phyloP scores from a whole-genome alignment of 2,329 filamentous ascomycete genomes.

The Verticillium longisporum region DNA sequence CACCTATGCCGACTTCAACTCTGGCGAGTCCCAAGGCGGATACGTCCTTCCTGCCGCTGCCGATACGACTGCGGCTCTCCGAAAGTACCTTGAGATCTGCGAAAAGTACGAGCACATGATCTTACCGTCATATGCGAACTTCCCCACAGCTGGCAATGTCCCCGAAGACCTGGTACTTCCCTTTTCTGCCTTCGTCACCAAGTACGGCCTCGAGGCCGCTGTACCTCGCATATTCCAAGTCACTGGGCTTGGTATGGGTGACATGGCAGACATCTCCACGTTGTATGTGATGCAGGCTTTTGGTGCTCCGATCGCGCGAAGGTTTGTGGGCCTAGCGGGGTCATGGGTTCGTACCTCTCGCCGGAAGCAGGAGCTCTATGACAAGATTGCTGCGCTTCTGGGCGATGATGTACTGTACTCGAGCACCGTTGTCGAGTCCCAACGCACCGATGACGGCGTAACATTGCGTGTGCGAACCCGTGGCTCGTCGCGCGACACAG shows the following conservation, averaged over 20 bases:
- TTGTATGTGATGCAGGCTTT: conserved; percentile 38
- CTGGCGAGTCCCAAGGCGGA: conserved; percentile 16
- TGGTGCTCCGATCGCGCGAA: conserved; percentile 24
- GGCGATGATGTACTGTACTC: conserved; percentile 27
- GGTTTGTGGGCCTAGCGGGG: conserved; percentile 19
- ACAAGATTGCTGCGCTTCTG: conserved; percentile 24
- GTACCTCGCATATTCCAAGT: conserved; percentile 31
- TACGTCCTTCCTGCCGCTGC: conserved; percentile 13
- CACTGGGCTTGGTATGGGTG: conserved; percentile 34
- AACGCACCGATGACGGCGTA: conserved; percentile 20
- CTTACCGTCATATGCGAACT: conserved; percentile 27
- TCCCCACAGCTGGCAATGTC: conserved; percentile 25
- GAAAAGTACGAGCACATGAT: conserved; percentile 22
- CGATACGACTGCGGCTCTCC: conserved; percentile 16
- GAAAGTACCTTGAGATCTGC: conserved; percentile 19
- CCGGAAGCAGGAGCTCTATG: conserved; percentile 32
- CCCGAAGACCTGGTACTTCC: conserved; percentile 32
- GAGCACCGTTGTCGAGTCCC: conserved; percentile 22
- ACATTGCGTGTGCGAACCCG: conserved; percentile 14
- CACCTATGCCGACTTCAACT: conserved; percentile 26
- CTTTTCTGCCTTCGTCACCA: conserved; percentile 38
- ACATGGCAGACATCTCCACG: conserved; percentile 33
- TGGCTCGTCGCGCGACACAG: conserved; percentile 9
- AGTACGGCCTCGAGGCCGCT: conserved; percentile 34
- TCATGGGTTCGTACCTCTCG: conserved; percentile 24